These are phyloP conservation scores for Galerina marginata DNA, from an alignment of 768 basidiomycete genomes.

Conservation along the genomic window DNA sequence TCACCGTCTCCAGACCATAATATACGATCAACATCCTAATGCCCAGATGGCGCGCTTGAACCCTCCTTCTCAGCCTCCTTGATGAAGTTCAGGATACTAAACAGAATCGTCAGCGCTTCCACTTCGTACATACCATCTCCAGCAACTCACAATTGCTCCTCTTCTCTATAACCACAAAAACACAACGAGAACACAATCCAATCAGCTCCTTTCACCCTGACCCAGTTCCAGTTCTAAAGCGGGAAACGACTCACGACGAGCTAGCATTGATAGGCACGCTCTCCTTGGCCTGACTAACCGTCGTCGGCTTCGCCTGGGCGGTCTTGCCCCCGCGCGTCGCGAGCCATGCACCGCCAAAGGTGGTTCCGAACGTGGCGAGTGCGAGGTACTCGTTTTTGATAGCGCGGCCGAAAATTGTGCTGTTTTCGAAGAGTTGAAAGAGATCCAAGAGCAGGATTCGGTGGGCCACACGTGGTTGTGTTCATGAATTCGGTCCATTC, in stretches of 20 bases:
- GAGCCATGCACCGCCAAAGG: slow-evolving; percentile 59
- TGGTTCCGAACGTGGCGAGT: slow-evolving; percentile 64
- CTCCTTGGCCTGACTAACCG: slow-evolving; percentile 63
- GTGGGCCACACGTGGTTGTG: not conserved
- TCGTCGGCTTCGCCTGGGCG: slow-evolving; percentile 43
- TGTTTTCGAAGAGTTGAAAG: slow-evolving; percentile 33
- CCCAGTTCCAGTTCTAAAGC: not conserved
- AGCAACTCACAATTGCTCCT: slow-evolving; percentile 77
- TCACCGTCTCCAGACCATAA: not conserved
- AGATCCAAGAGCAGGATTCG: not conserved
- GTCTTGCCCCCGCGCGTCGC: slow-evolving; percentile 60
- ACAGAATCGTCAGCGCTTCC: slow-evolving; percentile 4
- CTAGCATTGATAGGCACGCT: slow-evolving; percentile 67
- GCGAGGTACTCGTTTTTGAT: slow-evolving; percentile 85
- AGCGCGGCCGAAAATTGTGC: slow-evolving; percentile 78
- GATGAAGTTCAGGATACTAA: slow-evolving; percentile 79
- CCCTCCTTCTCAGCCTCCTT: slow-evolving; percentile 82
- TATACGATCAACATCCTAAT: slow-evolving; percentile 10
- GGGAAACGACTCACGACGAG: slow-evolving; percentile 62
- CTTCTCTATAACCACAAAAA: slow-evolving; percentile 58
- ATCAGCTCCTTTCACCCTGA: slow-evolving; percentile 13
- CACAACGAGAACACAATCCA: not conserved
- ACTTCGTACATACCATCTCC: slow-evolving; percentile 15
- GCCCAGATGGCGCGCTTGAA: slow-evolving; percentile 30
- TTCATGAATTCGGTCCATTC: not conserved